phyloP scores from a whole-genome alignment of 257 asterid genomes.

The Gardenia jasminoides region DNA sequence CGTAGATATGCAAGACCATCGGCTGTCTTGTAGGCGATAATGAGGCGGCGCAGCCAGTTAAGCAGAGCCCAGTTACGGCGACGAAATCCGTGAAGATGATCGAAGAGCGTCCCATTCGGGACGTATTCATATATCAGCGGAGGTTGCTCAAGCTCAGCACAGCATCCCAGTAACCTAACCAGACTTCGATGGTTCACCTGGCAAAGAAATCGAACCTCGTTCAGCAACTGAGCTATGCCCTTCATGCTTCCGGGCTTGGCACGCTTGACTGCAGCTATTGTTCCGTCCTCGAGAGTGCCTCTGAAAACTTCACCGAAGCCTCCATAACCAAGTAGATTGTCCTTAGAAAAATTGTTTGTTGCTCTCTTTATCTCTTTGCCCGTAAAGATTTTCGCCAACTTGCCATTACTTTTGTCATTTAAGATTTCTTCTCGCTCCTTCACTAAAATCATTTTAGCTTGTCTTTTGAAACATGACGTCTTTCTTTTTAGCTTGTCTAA shows the following conservation, averaged over 20 bases:
- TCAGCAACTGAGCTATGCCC: slow-evolving; percentile 51
- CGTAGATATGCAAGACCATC: slow-evolving; percentile 59
- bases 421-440: slow-evolving; percentile 56
- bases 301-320: slow-evolving; percentile 71
- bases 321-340: slow-evolving; percentile 51
- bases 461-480: slow-evolving; percentile 17
- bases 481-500: too few species aligned
- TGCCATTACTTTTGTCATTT: slow-evolving; percentile 47
- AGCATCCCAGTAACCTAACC: slow-evolving; percentile 51
- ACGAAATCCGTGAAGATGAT: slow-evolving; percentile 41
- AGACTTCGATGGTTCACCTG: slow-evolving; percentile 61
- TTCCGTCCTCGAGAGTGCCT: slow-evolving; percentile 53
- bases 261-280: slow-evolving; percentile 48
- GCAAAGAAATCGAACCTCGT: slow-evolving; percentile 57
- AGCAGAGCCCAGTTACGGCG: slow-evolving; percentile 28
- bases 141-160: slow-evolving; percentile 60
- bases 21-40: slow-evolving; percentile 44
- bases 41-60: slow-evolving; percentile 43
- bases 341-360: slow-evolving; percentile 44
- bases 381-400: slow-evolving; percentile 48
- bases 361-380: slow-evolving; percentile 61
- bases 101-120: slow-evolving; percentile 52
- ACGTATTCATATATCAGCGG: slow-evolving; percentile 49
- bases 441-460: slow-evolving; percentile 27
- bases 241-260: slow-evolving; percentile 55